phyloP scores from a whole-genome alignment of 768 basidiomycete genomes.

The Rhodosporidiobolus sp. region DNA sequence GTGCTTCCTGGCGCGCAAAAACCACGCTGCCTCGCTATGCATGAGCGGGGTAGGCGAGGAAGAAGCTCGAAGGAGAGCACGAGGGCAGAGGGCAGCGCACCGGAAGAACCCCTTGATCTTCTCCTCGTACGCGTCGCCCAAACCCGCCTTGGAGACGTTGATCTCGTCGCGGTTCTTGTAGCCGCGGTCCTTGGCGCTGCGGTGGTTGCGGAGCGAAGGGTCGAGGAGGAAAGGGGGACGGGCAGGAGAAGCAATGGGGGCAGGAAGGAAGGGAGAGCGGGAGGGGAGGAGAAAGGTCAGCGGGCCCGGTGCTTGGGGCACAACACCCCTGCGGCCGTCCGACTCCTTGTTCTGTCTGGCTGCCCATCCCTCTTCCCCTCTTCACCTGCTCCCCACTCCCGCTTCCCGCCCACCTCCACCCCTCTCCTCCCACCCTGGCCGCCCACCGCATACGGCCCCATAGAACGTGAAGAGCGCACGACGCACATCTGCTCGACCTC shows the following conservation, averaged over 20 bases:
- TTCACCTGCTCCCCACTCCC: slow-evolving; percentile 5
- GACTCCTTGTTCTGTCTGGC: no score
- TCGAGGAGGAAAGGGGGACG: no score
- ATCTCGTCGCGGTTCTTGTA: slow-evolving; percentile 83
- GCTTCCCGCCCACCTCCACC: background rate
- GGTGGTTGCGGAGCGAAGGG: no score
- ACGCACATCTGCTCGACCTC: slow-evolving; percentile 55
- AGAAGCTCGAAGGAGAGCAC: no score
- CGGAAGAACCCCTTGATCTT: slow-evolving; percentile 72
- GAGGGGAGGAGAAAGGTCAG: no score
- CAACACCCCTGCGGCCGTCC: no score
- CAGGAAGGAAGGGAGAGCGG: background rate
- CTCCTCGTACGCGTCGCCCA: slow-evolving; percentile 78
- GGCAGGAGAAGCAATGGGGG: background rate
- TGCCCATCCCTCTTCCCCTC: slow-evolving; percentile 8
- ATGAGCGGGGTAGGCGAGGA: no score
- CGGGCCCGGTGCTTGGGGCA: no score
- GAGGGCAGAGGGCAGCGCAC: background rate
- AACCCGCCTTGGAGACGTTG: slow-evolving; percentile 68
- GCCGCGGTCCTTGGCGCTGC: slow-evolving; percentile 59
- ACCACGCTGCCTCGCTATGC: no score
- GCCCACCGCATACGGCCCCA: background rate
- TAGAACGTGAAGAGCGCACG: background rate
- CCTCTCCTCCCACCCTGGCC: no score
- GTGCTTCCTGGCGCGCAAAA: background rate